These are phyloP conservation scores for Protomyces inouyei DNA, from an alignment of 1,139 yeast genomes.

Conservation along the genomic window DNA sequence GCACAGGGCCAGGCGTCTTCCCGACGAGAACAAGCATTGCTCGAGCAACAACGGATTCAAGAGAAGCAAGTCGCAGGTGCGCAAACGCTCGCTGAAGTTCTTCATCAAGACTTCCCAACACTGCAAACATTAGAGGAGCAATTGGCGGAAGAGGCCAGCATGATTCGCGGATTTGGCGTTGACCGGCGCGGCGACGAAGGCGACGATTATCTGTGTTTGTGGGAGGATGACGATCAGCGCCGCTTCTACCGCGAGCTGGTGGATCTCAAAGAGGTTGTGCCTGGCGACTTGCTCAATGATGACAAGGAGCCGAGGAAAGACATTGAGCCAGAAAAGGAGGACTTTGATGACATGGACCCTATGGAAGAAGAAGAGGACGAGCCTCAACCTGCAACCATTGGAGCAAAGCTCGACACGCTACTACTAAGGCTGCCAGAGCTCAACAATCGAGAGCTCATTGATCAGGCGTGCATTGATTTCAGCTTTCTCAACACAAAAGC, in stretches of 20 bases:
- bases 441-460: slow-evolving; percentile 50
- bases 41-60: slow-evolving; percentile 37
- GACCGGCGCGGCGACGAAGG: slow-evolving; percentile 32
- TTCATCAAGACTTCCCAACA: slow-evolving; percentile 28
- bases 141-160: slow-evolving; percentile 7
- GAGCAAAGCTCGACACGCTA: slow-evolving; percentile 33
- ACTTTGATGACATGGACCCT: slow-evolving; percentile 30
- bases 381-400: slow-evolving; percentile 30
- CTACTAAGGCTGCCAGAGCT: slow-evolving; percentile 39
- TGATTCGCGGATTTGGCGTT: slow-evolving; percentile 23
- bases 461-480: slow-evolving; percentile 54
- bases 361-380: slow-evolving; percentile 31
- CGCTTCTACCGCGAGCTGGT: slow-evolving; percentile 56
- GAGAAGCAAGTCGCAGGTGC: slow-evolving; percentile 49
- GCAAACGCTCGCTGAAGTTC: slow-evolving; percentile 48
- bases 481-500: slow-evolving; percentile 67
- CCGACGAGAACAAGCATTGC: background rate
- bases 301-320: slow-evolving; percentile 1
- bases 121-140: slow-evolving; percentile 41
- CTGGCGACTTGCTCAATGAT: slow-evolving; percentile 41
- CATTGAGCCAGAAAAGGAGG: background rate
- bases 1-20: slow-evolving; percentile 1
- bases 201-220: slow-evolving; percentile 43
- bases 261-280: slow-evolving; percentile 54
- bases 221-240: slow-evolving; percentile 65